Conservation (phyloP, 495 filamentous ascomycete genomes). For the Neurospora sp. region DNA sequence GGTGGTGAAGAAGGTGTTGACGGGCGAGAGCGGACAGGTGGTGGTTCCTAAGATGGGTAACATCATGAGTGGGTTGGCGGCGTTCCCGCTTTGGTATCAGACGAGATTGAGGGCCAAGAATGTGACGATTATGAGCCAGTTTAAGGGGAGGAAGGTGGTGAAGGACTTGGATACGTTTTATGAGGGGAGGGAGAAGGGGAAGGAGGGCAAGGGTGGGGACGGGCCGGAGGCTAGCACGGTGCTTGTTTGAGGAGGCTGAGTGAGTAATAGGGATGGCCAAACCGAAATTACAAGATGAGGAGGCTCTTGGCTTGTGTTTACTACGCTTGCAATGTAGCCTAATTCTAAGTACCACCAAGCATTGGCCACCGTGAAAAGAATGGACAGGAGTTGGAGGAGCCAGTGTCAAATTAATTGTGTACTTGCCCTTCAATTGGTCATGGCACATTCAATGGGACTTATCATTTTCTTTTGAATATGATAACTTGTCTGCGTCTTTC, state of each 20-base stretch:
- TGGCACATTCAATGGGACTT: too few species aligned
- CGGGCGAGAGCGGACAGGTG: slow-evolving; percentile 48
- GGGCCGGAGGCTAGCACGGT: slow-evolving; percentile 23
- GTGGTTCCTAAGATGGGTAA: slow-evolving; percentile 37
- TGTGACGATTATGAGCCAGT: slow-evolving; percentile 33
- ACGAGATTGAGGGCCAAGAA: slow-evolving; percentile 23
- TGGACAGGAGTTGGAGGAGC: too few species aligned
- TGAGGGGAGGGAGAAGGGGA: slow-evolving; percentile 20
- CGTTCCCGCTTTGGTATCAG: slow-evolving; percentile 38
- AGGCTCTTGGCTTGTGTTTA: too few species aligned
- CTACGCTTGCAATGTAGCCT: too few species aligned
- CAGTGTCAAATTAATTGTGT: too few species aligned
- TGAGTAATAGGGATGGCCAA: too few species aligned
- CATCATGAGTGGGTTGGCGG: slow-evolving; percentile 23
- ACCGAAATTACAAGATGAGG: too few species aligned
- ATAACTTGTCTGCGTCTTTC: not conserved
- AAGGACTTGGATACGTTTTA: slow-evolving; percentile 34
- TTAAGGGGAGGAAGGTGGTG: slow-evolving; percentile 38
- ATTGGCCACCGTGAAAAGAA: too few species aligned
- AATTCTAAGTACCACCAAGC: too few species aligned
- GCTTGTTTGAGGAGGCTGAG: slow-evolving; percentile 12
- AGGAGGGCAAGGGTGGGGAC: slow-evolving; percentile 4
- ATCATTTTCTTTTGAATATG: too few species aligned
- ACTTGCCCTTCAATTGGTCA: too few species aligned
- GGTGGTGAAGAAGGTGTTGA: slow-evolving; percentile 49